Evolutionary conservation across 805 yeast genomes (phyloP), one percentile per base, ranked within the genome.

Genomic region (Metschnikowia baotianmanensis): DNA sequence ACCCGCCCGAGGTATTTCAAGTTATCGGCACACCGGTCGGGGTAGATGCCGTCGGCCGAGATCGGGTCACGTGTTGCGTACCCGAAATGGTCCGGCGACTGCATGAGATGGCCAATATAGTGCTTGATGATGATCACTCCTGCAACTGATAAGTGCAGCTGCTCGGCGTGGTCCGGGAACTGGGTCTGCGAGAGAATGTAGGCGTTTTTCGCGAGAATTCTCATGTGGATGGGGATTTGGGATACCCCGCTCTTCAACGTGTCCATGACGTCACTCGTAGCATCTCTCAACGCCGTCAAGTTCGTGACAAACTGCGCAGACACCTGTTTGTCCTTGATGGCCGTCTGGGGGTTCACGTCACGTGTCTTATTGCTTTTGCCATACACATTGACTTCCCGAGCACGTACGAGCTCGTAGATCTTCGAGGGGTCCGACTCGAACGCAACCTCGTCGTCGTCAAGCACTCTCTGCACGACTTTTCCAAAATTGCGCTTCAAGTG

Each of bases 381-480:
- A 27, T 59, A 47, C 1, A 64, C 51, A 40, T 54, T 59, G 36
- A 62, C 51, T 17, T 72, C 76, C 23, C 54, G 58, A 11, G 65
- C 66, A 16, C 63, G 53, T n/a, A 80, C 46, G 2, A 51, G 54
- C 21, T 58, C 53, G 55, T 76, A 76, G 20, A 86, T 82, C 12
- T 64, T 62, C 2, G 76, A 58, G 2, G 98, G 98, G 58, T 89
- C 86, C 40, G 90, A 79, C 56, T 90, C 96, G 48, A 88, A 78
- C 40, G 82, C 80, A 9, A 82, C 58, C 23, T 71, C 77, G 16
- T 70, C 74, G 49, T 73, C 72, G 19, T 74, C 70, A 13, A 72
- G 56, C 9, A 77, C 57, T 22, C 59, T 52, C 27, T 56, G 45
- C 0, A 78, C 62, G 3, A 63, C 47, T 26, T 61, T 63, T 11